Evolutionary conservation across 768 basidiomycete species (phyloP).

Genomic region (Neoboletus magnificus): DNA sequence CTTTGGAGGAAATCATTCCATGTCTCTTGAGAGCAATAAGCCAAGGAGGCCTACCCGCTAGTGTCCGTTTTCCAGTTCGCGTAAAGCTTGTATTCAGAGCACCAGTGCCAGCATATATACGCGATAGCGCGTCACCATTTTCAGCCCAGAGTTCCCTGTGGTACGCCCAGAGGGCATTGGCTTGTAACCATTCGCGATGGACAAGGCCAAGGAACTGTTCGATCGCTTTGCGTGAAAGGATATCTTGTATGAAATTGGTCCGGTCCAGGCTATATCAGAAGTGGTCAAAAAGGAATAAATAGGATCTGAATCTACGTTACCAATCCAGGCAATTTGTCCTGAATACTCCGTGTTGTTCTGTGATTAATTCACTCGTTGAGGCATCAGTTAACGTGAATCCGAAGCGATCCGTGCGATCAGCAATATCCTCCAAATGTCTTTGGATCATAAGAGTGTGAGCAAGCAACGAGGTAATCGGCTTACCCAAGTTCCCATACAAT

Average conservation of each 20-base stretch:
- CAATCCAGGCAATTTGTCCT: slow-evolving; percentile 95
- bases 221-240: slow-evolving; percentile 77
- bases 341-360: slow-evolving; percentile 89
- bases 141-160: slow-evolving; percentile 98
- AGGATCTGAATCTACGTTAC: slow-evolving; percentile 37
- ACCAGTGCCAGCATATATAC: slow-evolving; percentile 92
- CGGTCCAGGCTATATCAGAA: slow-evolving; percentile 71
- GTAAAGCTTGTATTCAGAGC: slow-evolving; percentile 97
- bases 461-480: slow-evolving; percentile 3
- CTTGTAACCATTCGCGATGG: slow-evolving; percentile 71
- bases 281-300: not conserved
- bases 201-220: slow-evolving; percentile 81
- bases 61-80: slow-evolving; percentile 87
- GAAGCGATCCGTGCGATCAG: slow-evolving; percentile 68
- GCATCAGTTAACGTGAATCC: slow-evolving; percentile 84
- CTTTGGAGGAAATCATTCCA: slow-evolving; percentile 34
- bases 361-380: slow-evolving; percentile 63
- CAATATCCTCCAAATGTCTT: slow-evolving; percentile 60
- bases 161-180: slow-evolving; percentile 70
- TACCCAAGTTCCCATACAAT: slow-evolving; percentile 73
- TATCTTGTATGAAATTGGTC: slow-evolving; percentile 97
- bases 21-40: not conserved
- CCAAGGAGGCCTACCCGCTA: slow-evolving; percentile 57
- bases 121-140: slow-evolving; percentile 89
- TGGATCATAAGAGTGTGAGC: slow-evolving; percentile 6